Evolutionary conservation across 257 asterid species (phyloP).

Genomic region (Primulina eburnea): DNA sequence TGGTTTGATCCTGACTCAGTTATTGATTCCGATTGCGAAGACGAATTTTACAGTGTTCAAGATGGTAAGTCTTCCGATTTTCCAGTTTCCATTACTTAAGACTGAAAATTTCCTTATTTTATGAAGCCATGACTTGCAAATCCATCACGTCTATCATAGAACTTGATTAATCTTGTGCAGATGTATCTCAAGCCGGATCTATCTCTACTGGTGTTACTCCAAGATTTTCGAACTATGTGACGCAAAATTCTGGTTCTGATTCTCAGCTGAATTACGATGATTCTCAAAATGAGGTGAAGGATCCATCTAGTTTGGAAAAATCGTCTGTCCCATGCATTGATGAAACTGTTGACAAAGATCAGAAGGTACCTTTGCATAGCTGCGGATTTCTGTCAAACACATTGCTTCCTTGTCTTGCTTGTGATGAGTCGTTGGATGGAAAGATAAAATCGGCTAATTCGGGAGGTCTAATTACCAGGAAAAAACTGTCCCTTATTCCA

Average conservation of each 20-base stretch:
- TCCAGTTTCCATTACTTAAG: not conserved
- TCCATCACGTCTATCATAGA: not conserved
- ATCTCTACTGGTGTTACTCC: constrained; percentile 74
- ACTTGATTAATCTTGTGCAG: constrained; percentile 39
- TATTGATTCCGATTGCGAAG: constrained; percentile 40
- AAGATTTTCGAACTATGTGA: constrained; percentile 53
- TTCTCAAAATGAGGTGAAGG: constrained; percentile 41
- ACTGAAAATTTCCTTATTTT: not conserved
- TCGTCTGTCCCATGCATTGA: constrained; percentile 28
- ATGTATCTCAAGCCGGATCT: constrained; percentile 80
- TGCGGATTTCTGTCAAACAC: constrained; percentile 64
- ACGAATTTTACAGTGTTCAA: not conserved
- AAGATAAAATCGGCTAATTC: constrained; percentile 44
- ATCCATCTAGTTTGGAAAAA: constrained; percentile 26
- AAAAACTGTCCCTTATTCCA: not conserved
- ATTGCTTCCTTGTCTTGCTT: constrained; percentile 77
- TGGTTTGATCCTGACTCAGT: constrained; percentile 75
- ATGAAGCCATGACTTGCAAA: not conserved
- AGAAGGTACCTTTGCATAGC: constrained; percentile 41
- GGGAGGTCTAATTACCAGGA: constrained; percentile 40
- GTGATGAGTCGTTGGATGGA: constrained; percentile 49
- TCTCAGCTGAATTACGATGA: constrained; percentile 42
- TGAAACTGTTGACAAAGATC: constrained; percentile 32
- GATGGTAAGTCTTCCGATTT: constrained; percentile 6
- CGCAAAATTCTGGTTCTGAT: constrained; percentile 32